These are phyloP conservation scores for Candida oleophila DNA, from an alignment of 805 yeast species.

Conservation along the genomic window DNA sequence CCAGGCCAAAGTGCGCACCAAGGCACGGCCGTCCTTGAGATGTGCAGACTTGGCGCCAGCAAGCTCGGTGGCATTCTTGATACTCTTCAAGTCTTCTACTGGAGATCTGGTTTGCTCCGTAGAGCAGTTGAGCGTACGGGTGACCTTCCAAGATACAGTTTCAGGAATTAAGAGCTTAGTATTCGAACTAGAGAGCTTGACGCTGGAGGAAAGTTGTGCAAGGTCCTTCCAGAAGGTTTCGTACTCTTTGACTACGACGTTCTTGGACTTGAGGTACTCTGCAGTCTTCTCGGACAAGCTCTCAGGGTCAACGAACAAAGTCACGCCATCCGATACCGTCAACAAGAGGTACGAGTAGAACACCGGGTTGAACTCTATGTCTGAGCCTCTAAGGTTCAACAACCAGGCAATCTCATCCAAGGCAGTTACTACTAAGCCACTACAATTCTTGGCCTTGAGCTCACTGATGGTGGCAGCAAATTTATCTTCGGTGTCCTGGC, in stretches of 20 bases:
- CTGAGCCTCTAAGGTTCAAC: slow-evolving; percentile 52
- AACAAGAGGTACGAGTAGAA: slow-evolving; percentile 44
- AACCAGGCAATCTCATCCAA: slow-evolving; percentile 60
- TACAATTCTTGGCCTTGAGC: slow-evolving; percentile 22
- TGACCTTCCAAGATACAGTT: slow-evolving; percentile 40
- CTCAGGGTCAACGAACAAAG: slow-evolving; percentile 42
- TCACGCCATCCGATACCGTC: slow-evolving; percentile 26
- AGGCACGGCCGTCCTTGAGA: slow-evolving; percentile 58
- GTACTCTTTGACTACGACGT: slow-evolving; percentile 39
- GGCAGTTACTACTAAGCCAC: slow-evolving; percentile 43
- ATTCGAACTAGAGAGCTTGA: slow-evolving; percentile 28
- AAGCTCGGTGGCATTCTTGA: slow-evolving; percentile 50
- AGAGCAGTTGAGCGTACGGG: slow-evolving; percentile 30
- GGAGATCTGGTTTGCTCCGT: slow-evolving; percentile 34
- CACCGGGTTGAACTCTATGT: slow-evolving; percentile 55
- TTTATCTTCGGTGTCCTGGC: slow-evolving; percentile 62
- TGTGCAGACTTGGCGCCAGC: slow-evolving; percentile 53
- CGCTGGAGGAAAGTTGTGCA: slow-evolving; percentile 27
- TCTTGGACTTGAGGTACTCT: slow-evolving; percentile 21
- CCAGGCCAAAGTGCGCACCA: slow-evolving; percentile 56
- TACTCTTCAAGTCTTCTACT: slow-evolving; percentile 50
- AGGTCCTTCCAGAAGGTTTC: slow-evolving; percentile 46
- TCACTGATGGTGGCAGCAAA: slow-evolving; percentile 40
- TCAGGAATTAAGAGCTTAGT: slow-evolving; percentile 27
- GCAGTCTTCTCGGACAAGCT: slow-evolving; percentile 35